Evolutionary conservation across 2,329 filamentous ascomycete species (phyloP).

Genomic region (Aspergillus oerlinghausenensis): DNA sequence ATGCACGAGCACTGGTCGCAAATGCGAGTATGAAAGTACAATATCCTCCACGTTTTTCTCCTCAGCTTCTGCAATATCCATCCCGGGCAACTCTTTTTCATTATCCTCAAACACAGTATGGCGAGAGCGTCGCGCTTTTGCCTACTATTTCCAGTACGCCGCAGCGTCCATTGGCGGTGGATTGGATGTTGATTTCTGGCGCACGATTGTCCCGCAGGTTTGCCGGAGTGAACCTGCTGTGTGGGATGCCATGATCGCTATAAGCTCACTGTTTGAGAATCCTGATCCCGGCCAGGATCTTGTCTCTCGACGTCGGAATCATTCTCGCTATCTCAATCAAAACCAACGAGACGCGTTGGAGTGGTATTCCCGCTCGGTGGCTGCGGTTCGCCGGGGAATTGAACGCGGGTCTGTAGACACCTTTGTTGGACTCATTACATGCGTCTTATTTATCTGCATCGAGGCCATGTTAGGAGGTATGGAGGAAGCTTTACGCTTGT

Average conservation of each 20-base stretch:
- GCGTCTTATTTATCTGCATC: constrained; percentile 32
- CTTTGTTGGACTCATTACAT: constrained; percentile 27
- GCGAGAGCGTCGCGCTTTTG: constrained; percentile 35
- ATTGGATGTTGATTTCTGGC: constrained; percentile 35
- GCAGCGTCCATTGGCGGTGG: constrained; percentile 29
- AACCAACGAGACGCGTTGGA: constrained; percentile 23
- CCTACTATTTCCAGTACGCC: constrained; percentile 32
- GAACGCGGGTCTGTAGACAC: constrained; percentile 17
- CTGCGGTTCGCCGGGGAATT: constrained; percentile 21
- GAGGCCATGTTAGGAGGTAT: constrained; percentile 23
- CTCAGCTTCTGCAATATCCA: not conserved
- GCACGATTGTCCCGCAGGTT: constrained; percentile 30
- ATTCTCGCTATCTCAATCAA: constrained; percentile 5
- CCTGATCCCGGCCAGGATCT: constrained; percentile 15
- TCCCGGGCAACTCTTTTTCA: constrained; percentile 13
- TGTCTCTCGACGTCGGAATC: not conserved
- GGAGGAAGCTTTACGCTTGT: constrained; percentile 22
- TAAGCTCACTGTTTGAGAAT: constrained; percentile 33
- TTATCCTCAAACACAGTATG: constrained; percentile 20
- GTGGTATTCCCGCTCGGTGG: constrained; percentile 33
- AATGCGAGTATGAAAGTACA: constrained; percentile 28
- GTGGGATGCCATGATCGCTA: constrained; percentile 36
- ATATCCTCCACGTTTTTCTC: constrained; percentile 4
- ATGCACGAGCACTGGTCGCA: constrained; percentile 30
- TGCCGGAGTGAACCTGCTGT: constrained; percentile 34